These are phyloP conservation scores for Sphaerosporella brunnea DNA, from an alignment of 495 filamentous ascomycete species.

Conservation along the genomic window DNA sequence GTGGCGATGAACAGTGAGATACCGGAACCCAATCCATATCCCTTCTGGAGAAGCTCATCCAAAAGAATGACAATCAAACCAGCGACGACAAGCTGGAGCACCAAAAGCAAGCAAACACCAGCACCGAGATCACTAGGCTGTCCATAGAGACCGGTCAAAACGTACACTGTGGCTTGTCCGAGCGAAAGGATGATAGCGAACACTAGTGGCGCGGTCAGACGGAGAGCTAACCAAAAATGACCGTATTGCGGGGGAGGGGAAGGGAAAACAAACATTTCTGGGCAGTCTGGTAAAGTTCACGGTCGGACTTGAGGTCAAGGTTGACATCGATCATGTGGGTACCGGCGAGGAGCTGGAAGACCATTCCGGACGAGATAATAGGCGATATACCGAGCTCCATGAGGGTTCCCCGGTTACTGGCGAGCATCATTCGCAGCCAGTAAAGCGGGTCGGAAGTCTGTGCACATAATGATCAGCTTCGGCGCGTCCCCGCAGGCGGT, in stretches of 20 bases:
- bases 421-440: slow-evolving; percentile 99
- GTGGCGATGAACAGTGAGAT: slow-evolving; percentile 99
- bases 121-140: slow-evolving; percentile 89
- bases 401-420: slow-evolving; percentile 92
- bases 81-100: slow-evolving; percentile 89
- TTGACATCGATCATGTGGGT: slow-evolving; percentile 99
- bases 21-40: slow-evolving; percentile 93
- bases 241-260: not conserved
- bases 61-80: slow-evolving; percentile 98
- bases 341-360: slow-evolving; percentile 97
- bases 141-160: slow-evolving; percentile 95
- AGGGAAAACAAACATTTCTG: slow-evolving; percentile 50
- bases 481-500: too few relatives aligned
- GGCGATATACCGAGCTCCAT: slow-evolving; percentile 99
- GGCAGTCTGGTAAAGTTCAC: slow-evolving; percentile 97
- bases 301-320: slow-evolving; percentile 96
- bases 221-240: not conserved
- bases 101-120: slow-evolving; percentile 91
- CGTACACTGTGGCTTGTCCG: slow-evolving; percentile 90
- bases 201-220: slow-evolving; percentile 28
- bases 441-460: slow-evolving; percentile 83
- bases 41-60: slow-evolving; percentile 98
- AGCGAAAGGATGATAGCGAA: slow-evolving; percentile 96
- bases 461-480: too few relatives aligned
- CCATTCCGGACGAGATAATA: slow-evolving; percentile 99